Evolutionary conservation across 257 asterid genomes (phyloP).

Genomic region (Fraxinus quadrangulata): DNA sequence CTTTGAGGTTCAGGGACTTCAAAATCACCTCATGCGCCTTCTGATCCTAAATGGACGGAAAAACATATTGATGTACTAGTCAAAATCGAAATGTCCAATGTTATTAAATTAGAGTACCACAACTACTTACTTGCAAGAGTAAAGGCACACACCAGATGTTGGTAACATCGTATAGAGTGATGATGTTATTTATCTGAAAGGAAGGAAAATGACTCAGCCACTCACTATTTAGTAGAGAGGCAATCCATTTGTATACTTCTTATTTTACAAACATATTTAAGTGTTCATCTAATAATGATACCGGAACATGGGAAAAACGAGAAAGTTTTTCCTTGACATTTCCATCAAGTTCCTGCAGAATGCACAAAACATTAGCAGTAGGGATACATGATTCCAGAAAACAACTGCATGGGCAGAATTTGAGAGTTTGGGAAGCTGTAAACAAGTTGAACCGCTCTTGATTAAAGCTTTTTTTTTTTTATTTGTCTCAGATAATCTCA

Average conservation of each 20-base stretch:
- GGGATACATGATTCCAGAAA: background rate
- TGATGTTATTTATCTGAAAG: slow-evolving; percentile 62
- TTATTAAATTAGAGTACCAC: slow-evolving; percentile 13
- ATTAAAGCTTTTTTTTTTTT: background rate
- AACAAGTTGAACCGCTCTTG: slow-evolving; percentile 1
- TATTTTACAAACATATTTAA: background rate
- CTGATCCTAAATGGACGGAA: slow-evolving; percentile 62
- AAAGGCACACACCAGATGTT: slow-evolving; percentile 88
- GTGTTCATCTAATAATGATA: slow-evolving; percentile 23
- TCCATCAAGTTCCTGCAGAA: slow-evolving; percentile 71
- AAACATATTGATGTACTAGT: slow-evolving; percentile 3
- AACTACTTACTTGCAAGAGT: slow-evolving; percentile 65
- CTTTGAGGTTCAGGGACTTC: slow-evolving; percentile 67
- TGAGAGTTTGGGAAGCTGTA: background rate
- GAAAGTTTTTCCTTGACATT: slow-evolving; percentile 74
- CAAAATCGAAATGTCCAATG: slow-evolving; percentile 13
- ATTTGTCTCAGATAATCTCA: background rate
- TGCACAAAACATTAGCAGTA: slow-evolving; percentile 22
- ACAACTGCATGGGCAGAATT: slow-evolving; percentile 2
- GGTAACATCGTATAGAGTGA: slow-evolving; percentile 78
- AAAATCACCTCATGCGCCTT: slow-evolving; percentile 89
- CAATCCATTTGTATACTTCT: slow-evolving; percentile 20
- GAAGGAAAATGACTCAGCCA: slow-evolving; percentile 18
- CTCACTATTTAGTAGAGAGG: slow-evolving; percentile 9
- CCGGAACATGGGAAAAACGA: slow-evolving; percentile 87